Conservation (phyloP, 352 stramenopile species). For the Pythium apleroticum region DNA sequence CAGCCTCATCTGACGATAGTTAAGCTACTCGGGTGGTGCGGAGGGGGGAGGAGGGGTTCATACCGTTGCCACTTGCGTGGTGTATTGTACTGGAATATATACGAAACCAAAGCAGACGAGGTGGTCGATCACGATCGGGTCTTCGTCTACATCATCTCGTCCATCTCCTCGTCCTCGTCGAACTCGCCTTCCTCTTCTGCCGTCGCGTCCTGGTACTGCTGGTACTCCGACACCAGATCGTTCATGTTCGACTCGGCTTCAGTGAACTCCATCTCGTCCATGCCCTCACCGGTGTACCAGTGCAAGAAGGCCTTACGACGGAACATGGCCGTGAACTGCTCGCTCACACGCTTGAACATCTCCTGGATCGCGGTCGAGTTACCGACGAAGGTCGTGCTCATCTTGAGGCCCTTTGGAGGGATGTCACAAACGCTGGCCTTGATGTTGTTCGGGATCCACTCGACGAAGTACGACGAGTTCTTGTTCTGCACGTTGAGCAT, state of each 20-base stretch:
- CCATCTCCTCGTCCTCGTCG: conserved; percentile 94
- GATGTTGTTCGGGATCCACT: conserved; percentile 99
- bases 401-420: conserved; percentile 97
- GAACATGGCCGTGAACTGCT: conserved; percentile 99
- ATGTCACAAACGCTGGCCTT: conserved; percentile 99
- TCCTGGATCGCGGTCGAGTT: conserved; percentile 99
- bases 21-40: conserved; percentile 45
- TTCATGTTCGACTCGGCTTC: conserved; percentile 99
- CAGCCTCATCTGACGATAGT: conserved; percentile 65
- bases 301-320: conserved; percentile 99
- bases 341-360: conserved; percentile 99
- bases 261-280: conserved; percentile 99
- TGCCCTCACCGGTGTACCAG: conserved; percentile 99
- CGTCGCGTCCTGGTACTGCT: conserved; percentile 99
- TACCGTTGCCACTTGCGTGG: conserved; percentile 41
- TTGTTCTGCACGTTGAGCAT: conserved; percentile 99
- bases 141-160: conserved; percentile 90
- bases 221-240: conserved; percentile 99
- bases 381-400: conserved; percentile 98
- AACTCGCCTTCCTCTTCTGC: conserved; percentile 98
- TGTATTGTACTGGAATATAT: conserved; percentile 66
- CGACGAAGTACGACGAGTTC: conserved; percentile 99
- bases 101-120: conserved; percentile 48
- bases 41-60: conserved; percentile 25
- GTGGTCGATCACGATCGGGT: conserved; percentile 34